These are phyloP conservation scores for Exophiala viscosa DNA, from an alignment of 2,329 filamentous ascomycete genomes.

Conservation along the genomic window DNA sequence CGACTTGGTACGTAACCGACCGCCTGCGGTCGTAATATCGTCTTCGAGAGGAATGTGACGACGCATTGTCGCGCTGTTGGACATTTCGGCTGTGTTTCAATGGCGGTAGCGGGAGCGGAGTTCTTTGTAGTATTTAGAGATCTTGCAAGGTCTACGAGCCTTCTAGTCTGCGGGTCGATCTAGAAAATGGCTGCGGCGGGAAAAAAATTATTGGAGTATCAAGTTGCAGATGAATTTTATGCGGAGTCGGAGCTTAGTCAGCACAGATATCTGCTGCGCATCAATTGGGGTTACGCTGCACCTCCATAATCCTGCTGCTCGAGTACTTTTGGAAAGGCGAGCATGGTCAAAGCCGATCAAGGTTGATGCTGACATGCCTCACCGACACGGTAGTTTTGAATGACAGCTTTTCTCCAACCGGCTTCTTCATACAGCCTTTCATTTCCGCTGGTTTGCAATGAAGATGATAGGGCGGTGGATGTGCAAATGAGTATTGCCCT, in stretches of 20 bases:
- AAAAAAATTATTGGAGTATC: slow-evolving; percentile 6
- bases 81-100: slow-evolving; percentile 14
- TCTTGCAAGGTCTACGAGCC: background rate
- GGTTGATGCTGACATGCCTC: no score
- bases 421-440: no score
- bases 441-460: no score
- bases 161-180: background rate
- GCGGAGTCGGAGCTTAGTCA: slow-evolving; percentile 13
- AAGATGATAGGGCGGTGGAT: background rate
- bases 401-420: no score
- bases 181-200: slow-evolving; percentile 1
- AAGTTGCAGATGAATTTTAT: slow-evolving; percentile 16
- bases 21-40: slow-evolving; percentile 69
- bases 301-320: no score
- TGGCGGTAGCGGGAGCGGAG: background rate
- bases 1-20: slow-evolving; percentile 65
- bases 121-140: background rate
- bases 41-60: slow-evolving; percentile 90
- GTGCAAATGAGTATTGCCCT: slow-evolving; percentile 16
- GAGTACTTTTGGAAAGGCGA: no score
- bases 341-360: no score
- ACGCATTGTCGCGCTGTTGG: slow-evolving; percentile 37
- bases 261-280: slow-evolving; percentile 1
- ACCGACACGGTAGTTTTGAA: no score
- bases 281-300: background rate